phyloP scores from a whole-genome alignment of 306 rosid species.

The Cicer pinnatifidum region DNA sequence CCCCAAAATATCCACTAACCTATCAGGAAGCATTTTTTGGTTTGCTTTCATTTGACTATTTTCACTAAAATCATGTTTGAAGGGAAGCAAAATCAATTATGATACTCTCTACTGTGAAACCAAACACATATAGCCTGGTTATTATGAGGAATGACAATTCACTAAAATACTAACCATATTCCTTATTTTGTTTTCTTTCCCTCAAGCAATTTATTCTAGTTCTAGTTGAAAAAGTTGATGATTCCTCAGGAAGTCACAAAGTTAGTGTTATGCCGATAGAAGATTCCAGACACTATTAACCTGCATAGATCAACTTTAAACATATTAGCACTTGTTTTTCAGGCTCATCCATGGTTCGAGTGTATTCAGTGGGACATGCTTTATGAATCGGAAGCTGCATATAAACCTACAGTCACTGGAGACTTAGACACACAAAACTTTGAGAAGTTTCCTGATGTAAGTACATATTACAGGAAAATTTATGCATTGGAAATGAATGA shows the following conservation, averaged over 20 bases:
- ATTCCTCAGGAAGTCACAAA: conserved; percentile 5
- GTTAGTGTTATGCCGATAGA: conserved; percentile 28
- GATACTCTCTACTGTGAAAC: neutral
- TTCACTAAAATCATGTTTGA: neutral
- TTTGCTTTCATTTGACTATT: conserved; percentile 1
- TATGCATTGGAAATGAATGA: conserved; percentile 36
- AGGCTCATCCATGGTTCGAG: conserved; percentile 97
- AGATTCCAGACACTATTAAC: conserved; percentile 8
- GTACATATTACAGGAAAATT: conserved; percentile 42
- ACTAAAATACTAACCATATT: conserved; percentile 28
- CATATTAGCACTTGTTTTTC: conserved; percentile 43
- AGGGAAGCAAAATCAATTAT: neutral
- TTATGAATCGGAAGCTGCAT: conserved; percentile 91
- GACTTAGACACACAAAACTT: conserved; percentile 97
- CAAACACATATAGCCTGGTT: neutral
- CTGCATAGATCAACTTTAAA: conserved; percentile 28
- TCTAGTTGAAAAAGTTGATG: neutral
- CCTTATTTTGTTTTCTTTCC: conserved; percentile 34
- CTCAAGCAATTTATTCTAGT: conserved; percentile 25
- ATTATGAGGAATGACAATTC: conserved; percentile 8
- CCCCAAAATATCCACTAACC: neutral
- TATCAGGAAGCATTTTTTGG: neutral
- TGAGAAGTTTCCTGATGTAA: conserved; percentile 96
- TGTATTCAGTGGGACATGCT: conserved; percentile 87
- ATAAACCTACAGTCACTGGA: conserved; percentile 81